Conservation (phyloP, 2,329 filamentous ascomycete species). For the Stachybotrys chartarum region DNA sequence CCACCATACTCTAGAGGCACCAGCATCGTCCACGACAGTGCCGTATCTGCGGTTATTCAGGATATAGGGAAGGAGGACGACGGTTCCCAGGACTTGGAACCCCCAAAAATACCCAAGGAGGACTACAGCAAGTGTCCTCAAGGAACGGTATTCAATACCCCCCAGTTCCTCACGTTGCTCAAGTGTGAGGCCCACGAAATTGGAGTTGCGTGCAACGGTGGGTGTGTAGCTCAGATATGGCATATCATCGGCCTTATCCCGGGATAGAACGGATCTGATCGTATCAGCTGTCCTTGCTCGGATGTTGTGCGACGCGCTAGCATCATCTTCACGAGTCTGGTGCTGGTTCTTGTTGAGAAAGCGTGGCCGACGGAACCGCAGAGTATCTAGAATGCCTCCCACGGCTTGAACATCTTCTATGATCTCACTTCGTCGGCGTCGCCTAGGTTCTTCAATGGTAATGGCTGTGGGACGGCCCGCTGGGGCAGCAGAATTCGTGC, state of each 20-base stretch:
- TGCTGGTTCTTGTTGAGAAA: constrained; percentile 29
- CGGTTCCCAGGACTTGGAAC: constrained; percentile 70
- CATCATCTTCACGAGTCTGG: constrained; percentile 28
- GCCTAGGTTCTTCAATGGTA: constrained; percentile 58
- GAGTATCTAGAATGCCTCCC: constrained; percentile 27
- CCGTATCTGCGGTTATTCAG: constrained; percentile 55
- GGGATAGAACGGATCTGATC: constrained; percentile 48
- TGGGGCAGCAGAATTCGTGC: constrained; percentile 12
- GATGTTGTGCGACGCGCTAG: constrained; percentile 15
- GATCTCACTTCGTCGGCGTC: constrained; percentile 26
- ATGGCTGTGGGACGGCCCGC: constrained; percentile 47
- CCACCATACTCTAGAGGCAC: constrained; percentile 75
- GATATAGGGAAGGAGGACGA: constrained; percentile 78
- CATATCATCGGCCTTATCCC: constrained; percentile 52
- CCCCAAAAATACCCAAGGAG: constrained; percentile 74
- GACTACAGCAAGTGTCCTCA: constrained; percentile 78
- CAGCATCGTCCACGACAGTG: constrained; percentile 51
- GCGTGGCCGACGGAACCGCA: constrained; percentile 38
- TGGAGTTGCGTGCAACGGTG: constrained; percentile 87
- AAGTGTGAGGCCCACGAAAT: constrained; percentile 80
- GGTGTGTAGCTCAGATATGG: constrained; percentile 94
- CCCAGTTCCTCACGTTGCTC: constrained; percentile 92
- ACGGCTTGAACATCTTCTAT: constrained; percentile 35
- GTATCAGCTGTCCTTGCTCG: constrained; percentile 48
- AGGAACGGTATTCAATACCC: constrained; percentile 88